Evolutionary conservation across 495 filamentous ascomycete genomes (phyloP).

Genomic region (Tuber microsphaerosporum): DNA sequence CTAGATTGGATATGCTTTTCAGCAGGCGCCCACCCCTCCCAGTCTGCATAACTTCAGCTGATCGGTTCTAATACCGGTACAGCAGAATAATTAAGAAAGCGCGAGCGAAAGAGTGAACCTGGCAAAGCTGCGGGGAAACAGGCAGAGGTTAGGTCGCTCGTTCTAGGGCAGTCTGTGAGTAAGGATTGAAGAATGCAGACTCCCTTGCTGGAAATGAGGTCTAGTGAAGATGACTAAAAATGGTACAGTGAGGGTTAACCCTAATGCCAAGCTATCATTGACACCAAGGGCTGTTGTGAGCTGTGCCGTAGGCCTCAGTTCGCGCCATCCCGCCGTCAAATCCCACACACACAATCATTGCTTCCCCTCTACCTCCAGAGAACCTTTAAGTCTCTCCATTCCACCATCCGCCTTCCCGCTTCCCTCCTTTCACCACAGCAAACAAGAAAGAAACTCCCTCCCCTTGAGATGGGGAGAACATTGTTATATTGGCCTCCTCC

Average conservation of each 20-base stretch:
- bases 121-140: not conserved
- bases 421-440: not conserved
- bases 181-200: not conserved
- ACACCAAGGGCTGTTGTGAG: not conserved
- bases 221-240: not conserved
- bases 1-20: not conserved
- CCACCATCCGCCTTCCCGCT: not conserved
- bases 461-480: not conserved
- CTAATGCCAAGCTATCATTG: not conserved
- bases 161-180: not conserved
- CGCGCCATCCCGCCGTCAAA: not conserved
- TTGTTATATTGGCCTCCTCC: not conserved
- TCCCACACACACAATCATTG: not conserved
- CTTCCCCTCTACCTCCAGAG: not conserved
- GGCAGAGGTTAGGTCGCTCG: not conserved
- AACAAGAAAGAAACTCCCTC: not conserved
- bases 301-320: not conserved
- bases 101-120: not conserved
- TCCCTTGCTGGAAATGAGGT: not conserved
- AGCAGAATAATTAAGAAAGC: not conserved
- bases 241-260: not conserved
- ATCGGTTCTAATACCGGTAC: not conserved
- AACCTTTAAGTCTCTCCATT: not conserved
- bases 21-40: not conserved
- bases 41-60: not conserved